Evolutionary conservation across 2,329 filamentous ascomycete genomes (phyloP), one percentile per base, ranked within the genome.

Genomic region (Amylocarpus encephaloides): DNA sequence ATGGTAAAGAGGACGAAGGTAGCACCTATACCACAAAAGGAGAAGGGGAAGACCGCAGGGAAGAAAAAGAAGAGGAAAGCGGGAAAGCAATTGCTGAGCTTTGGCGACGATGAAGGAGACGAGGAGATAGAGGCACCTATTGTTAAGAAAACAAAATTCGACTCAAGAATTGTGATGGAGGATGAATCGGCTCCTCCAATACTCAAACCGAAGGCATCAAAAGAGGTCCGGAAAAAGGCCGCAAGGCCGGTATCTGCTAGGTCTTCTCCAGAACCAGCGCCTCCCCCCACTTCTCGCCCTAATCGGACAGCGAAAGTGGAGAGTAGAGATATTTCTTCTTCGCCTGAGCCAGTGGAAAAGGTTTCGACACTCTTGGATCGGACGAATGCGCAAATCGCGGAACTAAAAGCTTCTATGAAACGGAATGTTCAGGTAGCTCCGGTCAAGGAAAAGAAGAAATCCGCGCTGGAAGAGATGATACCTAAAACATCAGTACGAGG

Each of bases 331-430:
- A 53, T 59, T 6, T 65, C 64, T 3, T 66, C 71, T 2, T 72
- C 72, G 2, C 63, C 64, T 44, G 66, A 67, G 47, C 34, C 67
- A 60, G 56, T 69, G 59, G 51, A 66, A 39, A 67, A 67, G 42
- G 64, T 66, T 54, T 66, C 61, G 2, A 64, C 69, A n/a, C 65
- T 70, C 19, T 69, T 91, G 9, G 83, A 89, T 55, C 74, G 74
- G 57, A 87, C 86, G 2, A 91, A 91, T 58, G 86, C 87, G 34
- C 85, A 93, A 62, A 89, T 92, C 48, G 86, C 85, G 4, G 84
- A 84, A 1, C 71, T 93, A 3, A 92, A 91, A 66, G 85, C 85
- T 7, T 90, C 86, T 0, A 88, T 93, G 84, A 85, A 83, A 64
- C 78, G 87, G 32, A 85, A 76, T 18, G 70, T 78, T 22, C 69